These are phyloP conservation scores for Echinosophora koreensis DNA, from an alignment of 306 rosid genomes.

Conservation along the genomic window DNA sequence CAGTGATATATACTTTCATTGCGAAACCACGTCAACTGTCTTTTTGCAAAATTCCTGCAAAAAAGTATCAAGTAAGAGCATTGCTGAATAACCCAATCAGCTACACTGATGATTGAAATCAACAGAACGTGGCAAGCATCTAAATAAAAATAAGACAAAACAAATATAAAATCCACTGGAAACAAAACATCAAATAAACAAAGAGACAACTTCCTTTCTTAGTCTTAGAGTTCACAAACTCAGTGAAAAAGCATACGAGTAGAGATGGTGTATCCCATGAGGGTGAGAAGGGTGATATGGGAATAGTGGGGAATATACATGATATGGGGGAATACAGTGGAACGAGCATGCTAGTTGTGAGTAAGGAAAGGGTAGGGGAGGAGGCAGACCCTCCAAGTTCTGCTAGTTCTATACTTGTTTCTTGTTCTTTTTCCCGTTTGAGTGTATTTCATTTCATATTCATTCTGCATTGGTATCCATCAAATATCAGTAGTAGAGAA, in stretches of 20 bases:
- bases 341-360: not conserved
- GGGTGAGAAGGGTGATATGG: not conserved
- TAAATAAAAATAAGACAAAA: not conserved
- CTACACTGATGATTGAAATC: not conserved
- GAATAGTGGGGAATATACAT: not conserved
- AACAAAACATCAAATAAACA: conserved; percentile 16
- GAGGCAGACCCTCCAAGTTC: not conserved
- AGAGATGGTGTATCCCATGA: not conserved
- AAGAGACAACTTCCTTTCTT: not conserved
- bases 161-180: not conserved
- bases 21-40: conserved; percentile 93
- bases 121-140: conserved; percentile 17
- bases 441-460: not conserved
- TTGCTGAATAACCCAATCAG: conserved; percentile 25
- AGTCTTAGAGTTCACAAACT: not conserved
- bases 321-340: not conserved
- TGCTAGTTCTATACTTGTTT: not conserved
- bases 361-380: not conserved
- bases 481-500: not conserved
- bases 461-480: not conserved
- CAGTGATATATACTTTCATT: conserved; percentile 87
- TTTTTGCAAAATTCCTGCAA: conserved; percentile 91
- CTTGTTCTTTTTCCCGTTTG: not conserved
- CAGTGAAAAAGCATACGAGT: not conserved
- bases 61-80: conserved; percentile 34